phyloP scores from a whole-genome alignment of 2,329 filamentous ascomycete species.

The Fusarium sp. region DNA sequence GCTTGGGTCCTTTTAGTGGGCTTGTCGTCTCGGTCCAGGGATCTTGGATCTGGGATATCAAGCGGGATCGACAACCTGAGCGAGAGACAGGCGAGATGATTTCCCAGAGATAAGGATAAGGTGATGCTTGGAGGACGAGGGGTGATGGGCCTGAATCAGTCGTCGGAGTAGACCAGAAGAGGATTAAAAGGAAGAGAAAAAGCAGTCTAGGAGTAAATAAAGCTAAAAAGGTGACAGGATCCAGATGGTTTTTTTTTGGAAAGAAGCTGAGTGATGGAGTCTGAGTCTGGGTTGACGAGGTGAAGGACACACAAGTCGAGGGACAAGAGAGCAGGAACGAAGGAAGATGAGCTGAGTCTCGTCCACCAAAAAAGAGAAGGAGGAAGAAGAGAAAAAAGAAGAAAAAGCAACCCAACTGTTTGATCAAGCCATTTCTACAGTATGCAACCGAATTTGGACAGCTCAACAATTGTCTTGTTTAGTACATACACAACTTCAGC shows the following conservation, averaged over 20 bases:
- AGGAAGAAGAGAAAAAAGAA: not conserved
- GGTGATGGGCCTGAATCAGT: slow-evolving; percentile 20
- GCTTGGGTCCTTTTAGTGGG: slow-evolving; percentile 41
- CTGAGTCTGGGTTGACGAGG: slow-evolving; percentile 32
- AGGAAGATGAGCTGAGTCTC: slow-evolving; percentile 6
- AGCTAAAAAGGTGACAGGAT: slow-evolving; percentile 16
- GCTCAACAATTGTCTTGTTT: slow-evolving; percentile 22
- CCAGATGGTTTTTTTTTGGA: too few species aligned
- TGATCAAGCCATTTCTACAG: slow-evolving; percentile 38
- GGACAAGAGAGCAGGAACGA: slow-evolving; percentile 20
- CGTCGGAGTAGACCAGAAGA: slow-evolving; percentile 7
- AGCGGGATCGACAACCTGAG: slow-evolving; percentile 41
- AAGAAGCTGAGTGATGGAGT: slow-evolving; percentile 18
- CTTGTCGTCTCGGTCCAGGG: slow-evolving; percentile 35
- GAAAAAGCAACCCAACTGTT: slow-evolving; percentile 24
- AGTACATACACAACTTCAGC: slow-evolving; percentile 16
- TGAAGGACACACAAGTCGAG: slow-evolving; percentile 17
- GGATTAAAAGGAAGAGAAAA: slow-evolving; percentile 6
- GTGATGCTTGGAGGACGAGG: slow-evolving; percentile 24
- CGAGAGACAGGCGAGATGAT: slow-evolving; percentile 22
- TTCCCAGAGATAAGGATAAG: slow-evolving; percentile 31
- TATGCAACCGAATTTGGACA: slow-evolving; percentile 41
- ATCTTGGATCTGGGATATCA: slow-evolving; percentile 43
- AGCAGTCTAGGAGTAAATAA: slow-evolving; percentile 19
- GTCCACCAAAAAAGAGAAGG: not conserved